Evolutionary conservation across 1,284 basidiomycete species (phyloP).

Genomic region (Sanghuangporus sanghuang): DNA sequence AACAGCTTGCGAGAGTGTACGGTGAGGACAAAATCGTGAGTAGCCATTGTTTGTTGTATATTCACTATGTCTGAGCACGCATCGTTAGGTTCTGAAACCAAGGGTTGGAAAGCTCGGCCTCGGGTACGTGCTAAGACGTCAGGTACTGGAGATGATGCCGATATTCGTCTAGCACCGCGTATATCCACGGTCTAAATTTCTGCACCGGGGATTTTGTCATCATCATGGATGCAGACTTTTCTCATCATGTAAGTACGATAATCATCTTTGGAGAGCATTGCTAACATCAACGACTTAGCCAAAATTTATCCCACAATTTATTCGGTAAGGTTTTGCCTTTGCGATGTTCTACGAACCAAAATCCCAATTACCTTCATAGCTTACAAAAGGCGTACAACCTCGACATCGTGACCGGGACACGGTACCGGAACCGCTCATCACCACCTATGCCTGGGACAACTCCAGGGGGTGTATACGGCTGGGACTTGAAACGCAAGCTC

Average conservation of each 20-base stretch:
- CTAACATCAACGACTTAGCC: conserved; percentile 44
- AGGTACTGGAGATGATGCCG: background rate
- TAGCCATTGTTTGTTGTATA: conserved; percentile 13
- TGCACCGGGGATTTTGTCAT: conserved; percentile 91
- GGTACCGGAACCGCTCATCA: conserved; percentile 62
- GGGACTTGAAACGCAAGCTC: conserved; percentile 85
- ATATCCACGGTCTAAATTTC: conserved; percentile 86
- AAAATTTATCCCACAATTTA: conserved; percentile 87
- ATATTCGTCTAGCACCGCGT: conserved; percentile 68
- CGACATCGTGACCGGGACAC: conserved; percentile 89
- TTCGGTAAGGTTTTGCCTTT: conserved; percentile 45
- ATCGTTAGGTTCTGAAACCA: conserved; percentile 66
- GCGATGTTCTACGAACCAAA: conserved; percentile 7
- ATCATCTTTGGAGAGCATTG: background rate
- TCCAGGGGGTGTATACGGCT: conserved; percentile 83
- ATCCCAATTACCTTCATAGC: conserved; percentile 31
- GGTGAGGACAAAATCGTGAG: conserved; percentile 81
- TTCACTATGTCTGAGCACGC: background rate
- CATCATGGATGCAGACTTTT: conserved; percentile 97
- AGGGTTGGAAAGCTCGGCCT: conserved; percentile 86
- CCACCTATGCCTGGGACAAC: conserved; percentile 45
- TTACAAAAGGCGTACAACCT: conserved; percentile 76
- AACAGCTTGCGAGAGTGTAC: conserved; percentile 70
- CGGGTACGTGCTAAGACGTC: conserved; percentile 44
- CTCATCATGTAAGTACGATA: conserved; percentile 70